Evolutionary conservation across 306 rosid species (phyloP), one percentile per base, ranked within the genome.

Genomic region (Glycine soja): DNA sequence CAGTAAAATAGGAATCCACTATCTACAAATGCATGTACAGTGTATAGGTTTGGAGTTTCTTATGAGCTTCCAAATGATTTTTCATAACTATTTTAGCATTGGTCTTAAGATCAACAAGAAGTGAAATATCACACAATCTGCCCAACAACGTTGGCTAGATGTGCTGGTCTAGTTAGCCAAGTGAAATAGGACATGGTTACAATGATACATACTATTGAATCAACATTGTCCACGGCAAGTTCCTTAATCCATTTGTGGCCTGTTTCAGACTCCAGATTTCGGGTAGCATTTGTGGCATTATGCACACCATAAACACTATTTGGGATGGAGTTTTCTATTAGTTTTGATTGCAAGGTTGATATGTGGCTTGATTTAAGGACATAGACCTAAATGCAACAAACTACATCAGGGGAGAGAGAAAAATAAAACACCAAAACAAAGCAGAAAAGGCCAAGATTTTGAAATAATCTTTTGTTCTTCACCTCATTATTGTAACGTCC

Each of bases 341-440:
- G 72, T 83, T 88, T 90, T 63, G 98, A 78, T 81, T 82, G 98
- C 92, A 90, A 85, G 84, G 91, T 88, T 83, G 98, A 90, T 88
- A 88, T 94, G 87, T 92, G 93, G 88, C 98, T 94, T 74, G 96
- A 94, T 88, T 89, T 94, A 63, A 94, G 94, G 82, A 94, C 90
- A 63, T 85, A 85, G 84, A 92, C 94, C 97, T 94, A 84, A 85
- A 72, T 45, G 36, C 38, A 54, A 80, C 10, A 87, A 82, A 24
- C 67, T 65, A 69, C 67, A 75, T 82, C 75, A 80, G 79, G 59
- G 38, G 58, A 80, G 18, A 62, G 72, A 79, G 78, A 59, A 82
- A 43, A 46, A 51, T 43, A 46, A 24, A 62, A 62, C 43, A 69
- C 42, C 50, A 67, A 68, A 42, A 76, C 5, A 75, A 32, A 54